Base-by-base conservation (phyloP, 1,139 yeast genomes). In the Magnusiomyces clavatus region DNA sequence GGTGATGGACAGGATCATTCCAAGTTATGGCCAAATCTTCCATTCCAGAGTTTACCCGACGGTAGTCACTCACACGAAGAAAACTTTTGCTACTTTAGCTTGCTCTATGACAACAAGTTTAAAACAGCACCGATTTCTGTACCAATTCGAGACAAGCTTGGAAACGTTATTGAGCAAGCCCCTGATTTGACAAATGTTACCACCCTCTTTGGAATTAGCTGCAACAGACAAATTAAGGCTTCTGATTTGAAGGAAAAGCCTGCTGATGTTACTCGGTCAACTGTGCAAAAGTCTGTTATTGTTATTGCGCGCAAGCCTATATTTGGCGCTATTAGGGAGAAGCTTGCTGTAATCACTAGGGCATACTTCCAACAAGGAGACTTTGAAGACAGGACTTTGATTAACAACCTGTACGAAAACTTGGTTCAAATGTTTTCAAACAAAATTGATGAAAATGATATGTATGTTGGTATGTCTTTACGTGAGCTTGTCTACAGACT, bases 21-120 rank as follows among this genome's bases (percentile, higher is more conserved):
- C 0, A 64, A 69, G 8, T 69, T 85, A 20, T 92, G 96, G 88
- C 88, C 92, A n/a, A 82, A 85, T 61, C 70, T 92, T 46, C 94
- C 97, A 2, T 92, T 92, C 64, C 97, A 90, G 64, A 95, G 97
- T 2, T 72, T 92, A 38, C 98, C 98, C 0, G 98, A 92, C 67
- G 98, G 98, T 1, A 84, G 95, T 1, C 98, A 92, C 67, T 73
- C 80, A 49, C 92, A 83, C 63, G 95, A 89, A 65, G 97, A 92
- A 66, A 90, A 96, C 2, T 89, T 89, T 64, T 85, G 96, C 41
- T 88, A 88, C 64, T 92, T 92, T 69, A 89, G 95, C 37, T 70
- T 92, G 51, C 77, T 85, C n/a, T 86, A 82, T 64, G 89, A 88
- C 62, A 82, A 81, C 53, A 69, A 72, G 36, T 70, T 71, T 40